Percentiles rank a stretch among this genome's conserved stretches.
These are phyloP conservation scores for Colletotrichum shisoi DNA, from an alignment of 2,329 filamentous ascomycete species.

Conservation along the genomic window DNA sequence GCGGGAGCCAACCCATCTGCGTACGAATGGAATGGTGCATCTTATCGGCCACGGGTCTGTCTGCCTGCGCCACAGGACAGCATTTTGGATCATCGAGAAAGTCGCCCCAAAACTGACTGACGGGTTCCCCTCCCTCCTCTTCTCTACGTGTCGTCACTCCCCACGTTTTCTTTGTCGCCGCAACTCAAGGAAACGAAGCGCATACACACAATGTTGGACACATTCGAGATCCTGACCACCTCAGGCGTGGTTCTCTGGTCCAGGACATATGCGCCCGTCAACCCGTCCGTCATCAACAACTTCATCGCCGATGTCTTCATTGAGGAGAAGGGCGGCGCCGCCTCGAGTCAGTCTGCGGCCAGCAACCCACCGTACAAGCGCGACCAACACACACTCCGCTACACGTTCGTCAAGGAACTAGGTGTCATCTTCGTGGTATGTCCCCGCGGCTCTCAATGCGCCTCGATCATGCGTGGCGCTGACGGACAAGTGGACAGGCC, in stretches of 20 bases:
- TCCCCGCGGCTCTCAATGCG: neutral
- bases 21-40: slow-evolving; percentile 4
- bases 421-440: slow-evolving; percentile 90
- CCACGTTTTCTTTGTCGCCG: slow-evolving; percentile 13
- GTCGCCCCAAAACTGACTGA: slow-evolving; percentile 20
- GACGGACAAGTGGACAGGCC: slow-evolving; percentile 64
- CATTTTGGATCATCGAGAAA: slow-evolving; percentile 35
- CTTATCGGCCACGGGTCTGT: slow-evolving; percentile 29
- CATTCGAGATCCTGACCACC: slow-evolving; percentile 94
- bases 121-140: neutral
- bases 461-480: slow-evolving; percentile 23
- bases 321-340: slow-evolving; percentile 79
- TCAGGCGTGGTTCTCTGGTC: slow-evolving; percentile 98
- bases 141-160: neutral
- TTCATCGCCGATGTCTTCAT: slow-evolving; percentile 98
- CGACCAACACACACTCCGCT: slow-evolving; percentile 94
- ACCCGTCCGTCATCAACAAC: slow-evolving; percentile 85
- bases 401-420: slow-evolving; percentile 90
- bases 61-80: slow-evolving; percentile 34
- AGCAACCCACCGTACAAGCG: slow-evolving; percentile 80
- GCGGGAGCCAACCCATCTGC: slow-evolving; percentile 7
- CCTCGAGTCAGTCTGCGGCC: slow-evolving; percentile 66
- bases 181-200: slow-evolving; percentile 2
- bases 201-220: slow-evolving; percentile 77
- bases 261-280: slow-evolving; percentile 80